Evolutionary conservation across 1,139 yeast genomes (phyloP).

Genomic region (Saccharomycopsis crataegensis): DNA sequence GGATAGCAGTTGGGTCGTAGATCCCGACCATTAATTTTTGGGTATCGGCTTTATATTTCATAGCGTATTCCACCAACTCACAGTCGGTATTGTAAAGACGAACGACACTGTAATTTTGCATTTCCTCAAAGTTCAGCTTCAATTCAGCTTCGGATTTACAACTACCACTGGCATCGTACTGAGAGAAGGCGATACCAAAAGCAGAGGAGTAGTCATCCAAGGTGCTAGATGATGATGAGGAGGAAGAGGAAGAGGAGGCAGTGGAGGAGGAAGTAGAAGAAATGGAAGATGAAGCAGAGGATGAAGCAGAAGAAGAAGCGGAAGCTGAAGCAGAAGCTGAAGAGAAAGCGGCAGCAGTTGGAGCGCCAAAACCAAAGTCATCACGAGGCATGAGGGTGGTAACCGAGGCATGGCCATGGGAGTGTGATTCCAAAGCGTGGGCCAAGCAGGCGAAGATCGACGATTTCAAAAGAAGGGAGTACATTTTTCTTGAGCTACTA

Average conservation of each 20-base stretch:
- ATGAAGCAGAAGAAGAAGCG: neutral
- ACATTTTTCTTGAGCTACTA: neutral
- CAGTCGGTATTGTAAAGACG: conserved; percentile 86
- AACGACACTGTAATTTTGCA: conserved; percentile 50
- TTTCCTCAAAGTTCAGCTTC: conserved; percentile 45
- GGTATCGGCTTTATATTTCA: conserved; percentile 44
- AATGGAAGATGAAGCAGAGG: neutral
- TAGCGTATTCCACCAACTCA: conserved; percentile 59
- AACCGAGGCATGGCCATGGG: neutral
- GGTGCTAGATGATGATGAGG: neutral
- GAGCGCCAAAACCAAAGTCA: neutral
- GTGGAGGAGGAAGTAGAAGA: neutral
- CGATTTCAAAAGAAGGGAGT: neutral
- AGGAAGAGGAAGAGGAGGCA: neutral
- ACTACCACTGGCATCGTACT: conserved; percentile 57
- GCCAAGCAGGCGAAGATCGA: neutral
- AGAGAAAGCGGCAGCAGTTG: neutral
- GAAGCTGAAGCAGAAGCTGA: neutral
- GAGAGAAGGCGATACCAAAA: conserved; percentile 74
- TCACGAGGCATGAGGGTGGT: neutral
- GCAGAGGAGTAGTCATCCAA: neutral
- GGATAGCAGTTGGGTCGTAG: conserved; percentile 49
- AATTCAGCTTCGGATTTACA: conserved; percentile 63
- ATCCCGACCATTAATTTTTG: conserved; percentile 79
- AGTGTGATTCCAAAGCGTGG: neutral